Evolutionary conservation across 169 alveolate genomes (phyloP), one percentile per base, ranked within the genome.

Genomic region (Eimeria acervulina): DNA sequence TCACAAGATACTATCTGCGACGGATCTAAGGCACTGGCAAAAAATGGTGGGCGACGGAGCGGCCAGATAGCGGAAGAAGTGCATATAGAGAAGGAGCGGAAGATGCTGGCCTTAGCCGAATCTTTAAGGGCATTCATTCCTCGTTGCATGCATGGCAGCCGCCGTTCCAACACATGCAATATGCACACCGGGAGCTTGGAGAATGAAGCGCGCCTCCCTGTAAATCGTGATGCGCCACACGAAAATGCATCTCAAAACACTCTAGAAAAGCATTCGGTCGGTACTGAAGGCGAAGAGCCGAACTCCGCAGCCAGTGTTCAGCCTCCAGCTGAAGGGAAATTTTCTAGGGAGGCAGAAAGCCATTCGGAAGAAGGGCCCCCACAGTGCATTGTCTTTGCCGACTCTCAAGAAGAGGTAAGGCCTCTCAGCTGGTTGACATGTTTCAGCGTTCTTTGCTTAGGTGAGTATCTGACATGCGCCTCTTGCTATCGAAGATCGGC

Each of bases 381-480:
- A 5, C 93, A 85, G 80, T 85, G 93, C 93, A 85, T 85, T 59
- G 93, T 85, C 93, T 85, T 85, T 44, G 93, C 93, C 28, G 93
- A 85, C 70, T 85, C 93, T 59, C 93, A 85, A 55, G 93, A 85
- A n/a, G 93, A 85, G 93, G 93, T 85, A 55, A 59, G 51, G 40
- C 42, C 21, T 36, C 55, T 44, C 26, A 85, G 61, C 63, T 13
- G 21, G 81, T 33, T 4, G 36, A 38, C 87, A 52, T 15, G 23
- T 47, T 81, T 44, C 31, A 76, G 59, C 52, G 55, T 5, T 12
- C 10, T 33, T 17, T 44, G 89, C 68, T 4, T 4, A 0, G 47
- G 83, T 72, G 40, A 78, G 19, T 78, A 59, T 0, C 59, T 7
- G 8, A 15, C 61, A 63, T 26, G 38, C n/a, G 52, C 61, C 23